Percentiles rank a stretch among this genome's conserved stretches.
These are phyloP conservation scores for Vigna trinervia DNA, from an alignment of 306 rosid genomes.

Conservation along the genomic window DNA sequence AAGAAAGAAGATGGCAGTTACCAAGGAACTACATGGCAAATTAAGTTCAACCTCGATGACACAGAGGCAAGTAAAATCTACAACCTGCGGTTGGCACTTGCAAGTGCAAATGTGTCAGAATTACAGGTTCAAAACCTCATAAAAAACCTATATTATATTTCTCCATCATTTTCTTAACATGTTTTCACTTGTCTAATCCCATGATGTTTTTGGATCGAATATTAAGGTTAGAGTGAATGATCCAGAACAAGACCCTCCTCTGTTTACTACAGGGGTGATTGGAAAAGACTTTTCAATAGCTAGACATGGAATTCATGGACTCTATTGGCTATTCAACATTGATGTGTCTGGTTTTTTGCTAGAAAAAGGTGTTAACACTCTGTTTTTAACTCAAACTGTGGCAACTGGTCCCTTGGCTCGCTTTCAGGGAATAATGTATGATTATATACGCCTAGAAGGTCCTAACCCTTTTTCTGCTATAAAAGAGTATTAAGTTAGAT, in stretches of 20 bases:
- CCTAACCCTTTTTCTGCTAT: conserved; percentile 23
- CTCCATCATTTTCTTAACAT: conserved; percentile 5
- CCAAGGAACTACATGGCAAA: conserved; percentile 94
- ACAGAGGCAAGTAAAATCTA: conserved; percentile 56
- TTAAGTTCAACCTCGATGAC: conserved; percentile 61
- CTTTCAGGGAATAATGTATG: conserved; percentile 86
- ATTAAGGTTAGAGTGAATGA: conserved; percentile 77
- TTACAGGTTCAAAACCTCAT: conserved; percentile 58
- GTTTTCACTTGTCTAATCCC: neutral
- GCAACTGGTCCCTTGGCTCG: conserved; percentile 53
- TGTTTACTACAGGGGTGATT: conserved; percentile 75
- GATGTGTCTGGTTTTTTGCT: conserved; percentile 55
- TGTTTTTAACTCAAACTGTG: conserved; percentile 69
- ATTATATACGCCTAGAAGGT: conserved; percentile 80
- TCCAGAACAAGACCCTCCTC: conserved; percentile 56
- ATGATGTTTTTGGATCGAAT: neutral
- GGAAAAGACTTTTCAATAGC: conserved; percentile 88
- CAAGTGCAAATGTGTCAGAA: conserved; percentile 73
- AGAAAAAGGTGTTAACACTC: conserved; percentile 56
- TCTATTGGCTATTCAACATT: conserved; percentile 70
- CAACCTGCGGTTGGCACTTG: conserved; percentile 73
- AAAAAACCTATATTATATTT: neutral
- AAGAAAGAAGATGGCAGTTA: conserved; percentile 62
- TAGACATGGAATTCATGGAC: conserved; percentile 95
- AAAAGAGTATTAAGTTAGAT: neutral